Evolutionary conservation across 352 stramenopile genomes (phyloP), one percentile per base, ranked within the genome.

Genomic region (Globisporangium paddicum): DNA sequence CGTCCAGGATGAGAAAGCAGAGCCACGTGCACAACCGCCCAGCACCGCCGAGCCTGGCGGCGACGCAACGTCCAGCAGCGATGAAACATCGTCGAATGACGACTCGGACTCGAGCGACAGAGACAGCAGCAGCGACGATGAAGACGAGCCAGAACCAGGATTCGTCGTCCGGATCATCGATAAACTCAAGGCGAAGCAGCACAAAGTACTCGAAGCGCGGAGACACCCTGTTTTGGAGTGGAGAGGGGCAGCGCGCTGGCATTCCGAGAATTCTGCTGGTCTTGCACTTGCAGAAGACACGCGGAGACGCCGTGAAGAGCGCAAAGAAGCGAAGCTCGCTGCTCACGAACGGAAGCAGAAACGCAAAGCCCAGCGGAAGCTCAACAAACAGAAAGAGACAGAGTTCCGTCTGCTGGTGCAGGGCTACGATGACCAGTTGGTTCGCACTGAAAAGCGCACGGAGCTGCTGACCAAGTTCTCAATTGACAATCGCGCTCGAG

Each of bases 161-260:
- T 69, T 64, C 44, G 62, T 53, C 26, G 50, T 65, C 5, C 57
- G 66, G 0, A 19, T 80, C 19, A 63, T 55, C 7, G 72, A 67
- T 26, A 58, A 60, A 7, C 37, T 82, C 3, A 63, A 57, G 21
- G n/a, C 44, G 11, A 79, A 79, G 47, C 78, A 82, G 50, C 69
- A 82, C 35, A 37, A n/a, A 18, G 37, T 77, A 53, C 56, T 86
- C 40, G 69, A 76, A 18, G 60, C 68, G 34, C 69, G 78, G 10
- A 55, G 75, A 23, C 60, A 88, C 23, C 75, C 75, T 13, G 59
- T 72, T 28, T 62, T 85, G 16, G 75, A 83, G 57, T 88, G 75
- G 76, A 84, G 77, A 44, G 72, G 60, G 44, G 62, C 59, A 38
- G 64, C 64, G 49, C 64, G 59, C 30, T 82, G 76, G 68, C 60